Conservation (phyloP, 164 flowering plant species). For the Chimonanthus salicifolius region DNA sequence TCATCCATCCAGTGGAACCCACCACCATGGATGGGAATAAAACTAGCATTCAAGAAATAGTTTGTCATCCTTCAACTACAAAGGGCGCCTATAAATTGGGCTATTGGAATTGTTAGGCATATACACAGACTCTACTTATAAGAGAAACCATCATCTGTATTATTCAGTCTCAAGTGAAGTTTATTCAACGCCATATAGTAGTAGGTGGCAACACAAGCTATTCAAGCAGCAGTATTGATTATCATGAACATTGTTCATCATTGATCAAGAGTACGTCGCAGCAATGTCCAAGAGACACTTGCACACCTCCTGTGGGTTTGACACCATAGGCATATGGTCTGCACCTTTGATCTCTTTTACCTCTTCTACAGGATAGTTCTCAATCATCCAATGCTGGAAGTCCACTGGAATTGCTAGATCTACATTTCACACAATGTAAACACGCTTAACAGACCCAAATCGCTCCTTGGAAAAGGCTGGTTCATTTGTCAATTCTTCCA, state of each 20-base stretch:
- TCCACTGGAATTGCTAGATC: constrained; percentile 5
- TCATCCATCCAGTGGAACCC: too few species aligned
- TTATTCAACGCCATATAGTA: too few species aligned
- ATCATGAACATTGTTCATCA: not conserved
- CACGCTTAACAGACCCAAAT: constrained; percentile 15
- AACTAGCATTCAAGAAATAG: too few species aligned
- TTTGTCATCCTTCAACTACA: too few species aligned
- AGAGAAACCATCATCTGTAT: too few species aligned
- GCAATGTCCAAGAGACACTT: constrained; percentile 14
- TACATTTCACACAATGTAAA: constrained; percentile 13
- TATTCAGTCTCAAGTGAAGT: too few species aligned
- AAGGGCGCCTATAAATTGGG: too few species aligned
- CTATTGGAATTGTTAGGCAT: too few species aligned
- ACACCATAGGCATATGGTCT: constrained; percentile 27
- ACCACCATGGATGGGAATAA: too few species aligned
- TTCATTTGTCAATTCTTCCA: constrained; percentile 12
- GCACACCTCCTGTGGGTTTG: constrained; percentile 17
- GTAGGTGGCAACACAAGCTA: not conserved
- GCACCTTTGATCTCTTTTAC: constrained; percentile 19
- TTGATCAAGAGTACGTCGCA: not conserved
- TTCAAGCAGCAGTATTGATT: not conserved
- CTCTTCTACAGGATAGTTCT: constrained; percentile 13
- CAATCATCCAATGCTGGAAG: constrained; percentile 19
- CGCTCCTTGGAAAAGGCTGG: constrained; percentile 12
- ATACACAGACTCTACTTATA: too few species aligned